Percentiles rank a stretch among this genome's conserved stretches.
Conservation (phyloP, 1,284 basidiomycete species). For the Trametes sp. region DNA sequence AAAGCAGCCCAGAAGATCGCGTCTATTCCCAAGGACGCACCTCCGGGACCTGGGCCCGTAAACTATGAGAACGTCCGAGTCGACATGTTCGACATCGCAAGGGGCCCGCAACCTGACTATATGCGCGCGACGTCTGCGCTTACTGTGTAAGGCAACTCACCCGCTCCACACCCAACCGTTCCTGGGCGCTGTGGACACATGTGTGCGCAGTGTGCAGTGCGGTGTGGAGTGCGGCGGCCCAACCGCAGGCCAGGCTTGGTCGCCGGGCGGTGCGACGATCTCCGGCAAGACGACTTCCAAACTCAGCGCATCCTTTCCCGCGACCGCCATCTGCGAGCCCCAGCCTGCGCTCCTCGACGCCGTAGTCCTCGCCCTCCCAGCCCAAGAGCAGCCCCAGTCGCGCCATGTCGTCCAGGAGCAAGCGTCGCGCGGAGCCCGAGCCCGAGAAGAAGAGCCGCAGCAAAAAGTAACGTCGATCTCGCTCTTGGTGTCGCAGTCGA, state of each 20-base stretch:
- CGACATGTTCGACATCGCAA: no score
- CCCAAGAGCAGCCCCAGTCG: neutral
- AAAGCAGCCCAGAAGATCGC: no score
- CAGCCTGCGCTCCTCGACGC: neutral
- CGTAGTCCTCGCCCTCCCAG: neutral
- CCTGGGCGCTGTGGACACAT: conserved; percentile 14
- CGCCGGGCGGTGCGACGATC: conserved; percentile 16
- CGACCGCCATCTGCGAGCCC: conserved; percentile 8
- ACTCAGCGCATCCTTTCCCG: conserved; percentile 6
- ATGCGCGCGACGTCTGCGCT: neutral
- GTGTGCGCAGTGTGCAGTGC: conserved; percentile 6
- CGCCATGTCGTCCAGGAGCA: conserved; percentile 41
- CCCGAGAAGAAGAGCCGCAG: conserved; percentile 36
- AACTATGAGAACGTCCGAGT: no score
- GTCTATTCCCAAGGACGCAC: no score
- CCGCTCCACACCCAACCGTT: neutral
- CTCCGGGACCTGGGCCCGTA: no score
- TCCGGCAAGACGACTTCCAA: conserved; percentile 15
- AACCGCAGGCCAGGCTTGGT: conserved; percentile 2
- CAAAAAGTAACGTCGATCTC: conserved; percentile 41
- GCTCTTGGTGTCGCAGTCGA: conserved; percentile 15
- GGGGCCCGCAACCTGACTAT: neutral
- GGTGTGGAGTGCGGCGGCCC: neutral
- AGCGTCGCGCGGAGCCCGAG: conserved; percentile 43
- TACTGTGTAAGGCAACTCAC: conserved; percentile 9